Evolutionary conservation across 2,329 filamentous ascomycete species (phyloP), one percentile per base, ranked within the genome.

Genomic region (Colletotrichum graminicola): DNA sequence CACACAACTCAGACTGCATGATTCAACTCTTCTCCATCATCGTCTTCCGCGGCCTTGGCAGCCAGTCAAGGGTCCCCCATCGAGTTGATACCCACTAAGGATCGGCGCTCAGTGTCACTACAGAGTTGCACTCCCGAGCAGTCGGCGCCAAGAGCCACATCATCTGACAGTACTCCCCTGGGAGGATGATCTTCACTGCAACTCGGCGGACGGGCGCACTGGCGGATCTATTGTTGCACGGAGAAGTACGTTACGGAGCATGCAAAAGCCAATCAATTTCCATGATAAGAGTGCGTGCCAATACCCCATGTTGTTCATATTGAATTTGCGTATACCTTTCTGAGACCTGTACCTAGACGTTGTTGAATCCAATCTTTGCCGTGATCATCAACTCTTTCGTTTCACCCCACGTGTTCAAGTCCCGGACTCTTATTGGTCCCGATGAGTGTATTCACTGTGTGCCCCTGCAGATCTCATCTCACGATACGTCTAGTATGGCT

Each of bases 161-260:
- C 0, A 14, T 23, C 10, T 12, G 26, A 11, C 2, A 0, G 32
- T 1, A 2, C 5, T 5, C 26, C 11, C 1, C 16, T 11, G 55
- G 47, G 59, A 73, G 41, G 41, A 43, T 10, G 71, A 62, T 3
- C 32, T 74, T 8, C n/a, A 39, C 4, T 74, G 73, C 65, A 57
- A 62, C 36, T 75, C 74, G 16, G 26, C 23, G 1, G 73, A 4
- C 10, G 63, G 65, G 67, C 70, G 73, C 4, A 72, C 74, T 26
- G 73, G 74, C n/a, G n/a, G n/a, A n/a, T n/a, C n/a, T n/a, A n/a
- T n/a, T n/a, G n/a, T 14, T 74, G 73, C 52, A 45, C 62, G 2
- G 67, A 75, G 55, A 74, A 74, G 62, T 75, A 71, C 8, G 62
- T 71, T 39, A 64, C 73, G 0, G 47, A 74, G 52, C 67, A 67